Evolutionary conservation across 495 filamentous ascomycete genomes (phyloP).

Genomic region (Daldinia loculata): DNA sequence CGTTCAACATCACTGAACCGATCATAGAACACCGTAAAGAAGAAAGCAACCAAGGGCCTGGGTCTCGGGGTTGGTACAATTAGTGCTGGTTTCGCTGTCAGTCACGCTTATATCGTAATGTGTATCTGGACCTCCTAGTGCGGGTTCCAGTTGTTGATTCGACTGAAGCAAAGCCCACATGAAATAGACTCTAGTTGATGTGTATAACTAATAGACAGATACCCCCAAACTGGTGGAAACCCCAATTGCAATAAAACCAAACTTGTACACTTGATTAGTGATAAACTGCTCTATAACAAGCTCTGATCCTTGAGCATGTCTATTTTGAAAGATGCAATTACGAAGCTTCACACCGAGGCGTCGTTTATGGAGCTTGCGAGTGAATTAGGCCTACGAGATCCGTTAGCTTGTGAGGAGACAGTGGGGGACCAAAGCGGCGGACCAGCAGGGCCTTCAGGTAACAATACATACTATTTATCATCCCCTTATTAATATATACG

Average conservation of each 20-base stretch:
- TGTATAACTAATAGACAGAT: not conserved
- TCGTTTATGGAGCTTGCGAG: no score
- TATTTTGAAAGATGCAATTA: no score
- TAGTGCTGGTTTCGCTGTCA: constrained; percentile 44
- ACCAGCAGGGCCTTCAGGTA: constrained; percentile 44
- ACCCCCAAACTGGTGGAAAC: not conserved
- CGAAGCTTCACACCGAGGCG: no score
- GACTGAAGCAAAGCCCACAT: not conserved
- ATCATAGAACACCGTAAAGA: constrained; percentile 87
- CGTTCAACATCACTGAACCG: constrained; percentile 75
- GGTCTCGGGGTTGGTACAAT: constrained; percentile 79
- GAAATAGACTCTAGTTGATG: not conserved
- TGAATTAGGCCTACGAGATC: no score
- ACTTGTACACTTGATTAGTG: not conserved
- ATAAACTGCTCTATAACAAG: not conserved
- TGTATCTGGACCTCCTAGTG: not conserved
- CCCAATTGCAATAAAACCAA: not conserved
- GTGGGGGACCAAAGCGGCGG: constrained; percentile 60
- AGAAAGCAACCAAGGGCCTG: constrained; percentile 61
- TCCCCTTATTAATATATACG: not conserved
- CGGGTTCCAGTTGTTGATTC: not conserved
- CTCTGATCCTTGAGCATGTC: no score
- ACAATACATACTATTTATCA: not conserved
- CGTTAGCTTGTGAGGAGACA: no score
- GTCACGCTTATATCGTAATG: not conserved